Evolutionary conservation across 371 early-diverging fungal genomes (phyloP).

Genomic region (Mortierella sp.): DNA sequence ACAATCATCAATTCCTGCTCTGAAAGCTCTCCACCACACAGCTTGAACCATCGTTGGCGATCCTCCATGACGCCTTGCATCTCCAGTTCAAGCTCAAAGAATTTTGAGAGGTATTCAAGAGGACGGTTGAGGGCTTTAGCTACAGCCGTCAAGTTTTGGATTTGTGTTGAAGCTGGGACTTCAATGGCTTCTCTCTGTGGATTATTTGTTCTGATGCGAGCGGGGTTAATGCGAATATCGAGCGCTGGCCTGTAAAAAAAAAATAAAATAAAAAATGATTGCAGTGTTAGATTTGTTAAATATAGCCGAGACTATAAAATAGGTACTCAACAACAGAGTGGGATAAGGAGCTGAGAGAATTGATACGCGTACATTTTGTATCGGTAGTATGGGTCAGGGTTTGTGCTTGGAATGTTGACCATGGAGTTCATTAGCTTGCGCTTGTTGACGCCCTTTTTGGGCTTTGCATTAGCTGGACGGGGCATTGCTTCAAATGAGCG

Average conservation of each 20-base stretch:
- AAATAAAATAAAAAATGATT: no score
- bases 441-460: slow-evolving; percentile 53
- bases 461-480: slow-evolving; percentile 27
- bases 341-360: neutral
- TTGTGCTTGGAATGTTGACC: slow-evolving; percentile 58
- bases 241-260: slow-evolving; percentile 39
- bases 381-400: slow-evolving; percentile 56
- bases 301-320: neutral
- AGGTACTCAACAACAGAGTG: neutral
- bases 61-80: slow-evolving; percentile 45
- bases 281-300: neutral
- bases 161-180: slow-evolving; percentile 51
- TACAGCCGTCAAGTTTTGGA: slow-evolving; percentile 45
- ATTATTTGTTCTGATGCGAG: slow-evolving; percentile 48
- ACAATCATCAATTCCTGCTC: slow-evolving; percentile 38
- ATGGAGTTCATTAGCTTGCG: slow-evolving; percentile 57
- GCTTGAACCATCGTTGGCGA: slow-evolving; percentile 41
- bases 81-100: slow-evolving; percentile 51
- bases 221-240: slow-evolving; percentile 50
- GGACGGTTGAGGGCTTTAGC: slow-evolving; percentile 50
- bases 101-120: slow-evolving; percentile 47
- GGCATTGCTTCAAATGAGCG: slow-evolving; percentile 15
- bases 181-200: slow-evolving; percentile 40
- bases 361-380: slow-evolving; percentile 47
- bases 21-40: slow-evolving; percentile 32